Evolutionary conservation across 495 filamentous ascomycete species (phyloP).

Genomic region (Wilcoxina mikolae): DNA sequence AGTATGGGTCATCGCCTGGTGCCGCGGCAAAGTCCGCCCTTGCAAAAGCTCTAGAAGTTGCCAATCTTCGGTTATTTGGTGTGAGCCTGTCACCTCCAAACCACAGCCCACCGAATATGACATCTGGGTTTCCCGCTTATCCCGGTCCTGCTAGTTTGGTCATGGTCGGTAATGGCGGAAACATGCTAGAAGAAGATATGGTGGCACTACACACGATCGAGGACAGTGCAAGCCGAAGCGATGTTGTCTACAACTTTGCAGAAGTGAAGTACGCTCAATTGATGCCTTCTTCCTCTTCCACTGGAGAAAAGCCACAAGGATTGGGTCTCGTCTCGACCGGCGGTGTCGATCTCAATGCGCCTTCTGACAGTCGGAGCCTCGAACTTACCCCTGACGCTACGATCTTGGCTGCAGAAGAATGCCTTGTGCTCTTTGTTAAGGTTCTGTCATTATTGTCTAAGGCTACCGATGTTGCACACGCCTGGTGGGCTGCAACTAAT

Average conservation of each 20-base stretch:
- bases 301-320: conserved; percentile 12
- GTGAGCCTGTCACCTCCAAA: conserved; percentile 29
- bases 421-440: conserved; percentile 90
- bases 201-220: conserved; percentile 67
- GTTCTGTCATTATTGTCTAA: conserved; percentile 73
- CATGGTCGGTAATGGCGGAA: conserved; percentile 19
- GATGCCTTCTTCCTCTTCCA: conserved; percentile 64
- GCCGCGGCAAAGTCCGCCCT: conserved; percentile 59
- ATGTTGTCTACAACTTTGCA: conserved; percentile 91
- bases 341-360: conserved; percentile 11
- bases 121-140: conserved; percentile 18
- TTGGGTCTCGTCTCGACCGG: conserved; percentile 23
- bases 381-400: conserved; percentile 72
- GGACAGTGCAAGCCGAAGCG: conserved; percentile 77
- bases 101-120: conserved; percentile 23
- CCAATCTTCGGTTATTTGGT: conserved; percentile 66
- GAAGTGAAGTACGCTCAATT: conserved; percentile 98
- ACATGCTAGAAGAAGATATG: conserved; percentile 55
- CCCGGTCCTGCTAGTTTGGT: conserved; percentile 35
- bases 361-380: background rate
- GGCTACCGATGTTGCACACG: conserved; percentile 90
- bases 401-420: conserved; percentile 81
- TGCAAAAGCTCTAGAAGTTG: conserved; percentile 86
- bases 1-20: conserved; percentile 40
- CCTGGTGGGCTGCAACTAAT: conserved; percentile 58